A percentile compares a stretch with the other conserved stretches of the same genome.
These are phyloP conservation scores for Rosa lucieae DNA, from an alignment of 306 rosid species.

Conservation along the genomic window DNA sequence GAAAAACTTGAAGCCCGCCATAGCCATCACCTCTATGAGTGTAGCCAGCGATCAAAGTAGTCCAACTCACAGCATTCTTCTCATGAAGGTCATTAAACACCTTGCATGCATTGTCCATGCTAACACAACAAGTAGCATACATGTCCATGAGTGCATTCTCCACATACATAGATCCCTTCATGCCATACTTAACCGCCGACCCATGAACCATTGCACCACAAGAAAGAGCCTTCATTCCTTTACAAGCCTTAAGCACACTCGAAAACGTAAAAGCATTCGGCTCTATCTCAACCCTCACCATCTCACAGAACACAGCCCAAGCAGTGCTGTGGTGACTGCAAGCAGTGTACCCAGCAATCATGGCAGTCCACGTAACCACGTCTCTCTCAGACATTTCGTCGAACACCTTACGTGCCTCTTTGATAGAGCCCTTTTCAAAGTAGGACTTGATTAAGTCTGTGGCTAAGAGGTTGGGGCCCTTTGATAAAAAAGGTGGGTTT, in stretches of 20 bases:
- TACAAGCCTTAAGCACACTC: constrained; percentile 65
- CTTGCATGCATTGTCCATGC: constrained; percentile 49
- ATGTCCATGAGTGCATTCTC: constrained; percentile 65
- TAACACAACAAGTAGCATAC: constrained; percentile 62
- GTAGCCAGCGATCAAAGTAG: constrained; percentile 74
- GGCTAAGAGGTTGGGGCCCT: constrained; percentile 36
- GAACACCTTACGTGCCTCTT: constrained; percentile 61
- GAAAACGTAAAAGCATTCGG: constrained; percentile 71
- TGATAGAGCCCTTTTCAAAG: constrained; percentile 34
- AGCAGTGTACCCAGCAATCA: constrained; percentile 63
- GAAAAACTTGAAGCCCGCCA: constrained; percentile 56
- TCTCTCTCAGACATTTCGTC: constrained; percentile 69
- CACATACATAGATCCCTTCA: constrained; percentile 53
- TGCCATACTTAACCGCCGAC: constrained; percentile 49
- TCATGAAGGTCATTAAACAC: constrained; percentile 45
- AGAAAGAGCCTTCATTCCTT: constrained; percentile 51
- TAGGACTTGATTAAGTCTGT: constrained; percentile 51
- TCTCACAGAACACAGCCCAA: constrained; percentile 54
- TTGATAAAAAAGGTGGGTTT: constrained; percentile 36
- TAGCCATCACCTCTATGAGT: constrained; percentile 67
- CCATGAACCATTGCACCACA: constrained; percentile 58
- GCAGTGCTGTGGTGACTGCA: constrained; percentile 43
- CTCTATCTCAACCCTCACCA: constrained; percentile 40
- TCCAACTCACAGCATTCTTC: constrained; percentile 66
- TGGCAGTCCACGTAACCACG: constrained; percentile 67